Evolutionary conservation across 768 basidiomycete genomes (phyloP).

Genomic region (Mycena belliarum): DNA sequence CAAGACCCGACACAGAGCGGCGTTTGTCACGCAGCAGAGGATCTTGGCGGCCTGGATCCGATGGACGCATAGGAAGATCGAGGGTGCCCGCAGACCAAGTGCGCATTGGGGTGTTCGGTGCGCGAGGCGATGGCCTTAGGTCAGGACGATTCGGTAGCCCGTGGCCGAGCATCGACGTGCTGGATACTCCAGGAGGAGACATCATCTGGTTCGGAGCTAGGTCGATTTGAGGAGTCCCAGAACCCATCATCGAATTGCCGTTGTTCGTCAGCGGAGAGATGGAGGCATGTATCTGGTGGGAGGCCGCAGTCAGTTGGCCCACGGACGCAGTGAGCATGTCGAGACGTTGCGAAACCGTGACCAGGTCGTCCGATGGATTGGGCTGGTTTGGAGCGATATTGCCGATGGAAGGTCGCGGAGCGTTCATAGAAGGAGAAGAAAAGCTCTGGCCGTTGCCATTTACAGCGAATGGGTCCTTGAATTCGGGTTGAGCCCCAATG

Average conservation of each 20-base stretch:
- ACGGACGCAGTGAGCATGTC: slow-evolving; percentile 83
- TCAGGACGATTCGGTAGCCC: slow-evolving; percentile 68
- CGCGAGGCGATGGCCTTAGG: slow-evolving; percentile 56
- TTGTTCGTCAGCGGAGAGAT: slow-evolving; percentile 38
- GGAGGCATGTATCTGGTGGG: slow-evolving; percentile 62
- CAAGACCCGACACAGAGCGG: slow-evolving; percentile 66
- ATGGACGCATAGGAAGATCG: slow-evolving; percentile 66
- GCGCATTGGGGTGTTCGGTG: slow-evolving; percentile 70
- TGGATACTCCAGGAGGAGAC: slow-evolving; percentile 41
- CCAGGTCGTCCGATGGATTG: slow-evolving; percentile 67
- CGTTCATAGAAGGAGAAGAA: slow-evolving; percentile 36
- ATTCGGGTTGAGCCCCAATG: slow-evolving; percentile 59
- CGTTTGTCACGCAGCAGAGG: slow-evolving; percentile 64
- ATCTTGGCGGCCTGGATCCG: slow-evolving; percentile 47
- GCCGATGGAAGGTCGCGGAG: slow-evolving; percentile 64
- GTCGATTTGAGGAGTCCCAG: slow-evolving; percentile 47
- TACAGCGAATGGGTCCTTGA: slow-evolving; percentile 78
- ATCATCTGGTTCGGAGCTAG: slow-evolving; percentile 48
- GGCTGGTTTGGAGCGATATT: slow-evolving; percentile 75
- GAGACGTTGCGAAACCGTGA: slow-evolving; percentile 75
- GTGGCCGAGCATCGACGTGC: slow-evolving; percentile 51
- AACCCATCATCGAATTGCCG: slow-evolving; percentile 43
- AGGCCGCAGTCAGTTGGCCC: slow-evolving; percentile 78
- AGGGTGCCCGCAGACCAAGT: slow-evolving; percentile 86
- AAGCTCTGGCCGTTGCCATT: slow-evolving; percentile 37